Base-by-base conservation (phyloP, 495 filamentous ascomycete species). In the Xanthoparmelia taractica region DNA sequence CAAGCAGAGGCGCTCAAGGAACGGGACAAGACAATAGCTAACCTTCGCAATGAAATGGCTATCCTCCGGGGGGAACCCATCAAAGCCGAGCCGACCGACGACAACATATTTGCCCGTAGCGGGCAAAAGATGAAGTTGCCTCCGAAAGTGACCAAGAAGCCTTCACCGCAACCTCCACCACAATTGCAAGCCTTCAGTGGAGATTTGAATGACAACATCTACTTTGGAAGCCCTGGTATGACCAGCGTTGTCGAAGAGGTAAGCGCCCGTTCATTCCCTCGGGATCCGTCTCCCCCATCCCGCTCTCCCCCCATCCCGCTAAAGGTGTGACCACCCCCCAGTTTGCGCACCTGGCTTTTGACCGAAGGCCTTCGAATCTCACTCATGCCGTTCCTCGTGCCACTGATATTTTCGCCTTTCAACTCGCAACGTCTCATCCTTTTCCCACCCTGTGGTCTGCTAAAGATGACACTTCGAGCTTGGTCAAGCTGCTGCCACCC, bases 211-310 rank as follows among this genome's bases (percentile, higher is more conserved):
- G 75, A 76, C 65, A 77, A 73, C 60, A 63, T 77, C 20, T 79
- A 78, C 59, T 78, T 77, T 67, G 76, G 73, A 10, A 75, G 71
- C 48, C 73, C 77, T 20, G 74, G 73, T 1, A 70, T 78, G 43
- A 76, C 73, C 2, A 77, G 70, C 57, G 70, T 79, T 20, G 68
- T 78, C 34, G 67, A 69, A 61, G 76, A 79, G 63, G 77, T 78
- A 66, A 29, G 74, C 67, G 29, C 41, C 17, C 54, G 31, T 20
- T 55, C 59, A 47, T 52, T 33, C 52, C n/a, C 23, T 54, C 57
- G 45, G 29, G 17, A 33, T 25, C 34, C 31, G n/a, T n/a, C 29
- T 40, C 20, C 45, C n/a, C 60, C 54, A 63, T 54, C 41, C 55
- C 31, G 50, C 40, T 65, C 31, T 33, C 45, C 20, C 45, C n/a